Percentiles rank a stretch among this genome's conserved stretches.
Evolutionary conservation across 163 green algal genomes (phyloP).

Genomic region (Smithsoniella earleae): DNA sequence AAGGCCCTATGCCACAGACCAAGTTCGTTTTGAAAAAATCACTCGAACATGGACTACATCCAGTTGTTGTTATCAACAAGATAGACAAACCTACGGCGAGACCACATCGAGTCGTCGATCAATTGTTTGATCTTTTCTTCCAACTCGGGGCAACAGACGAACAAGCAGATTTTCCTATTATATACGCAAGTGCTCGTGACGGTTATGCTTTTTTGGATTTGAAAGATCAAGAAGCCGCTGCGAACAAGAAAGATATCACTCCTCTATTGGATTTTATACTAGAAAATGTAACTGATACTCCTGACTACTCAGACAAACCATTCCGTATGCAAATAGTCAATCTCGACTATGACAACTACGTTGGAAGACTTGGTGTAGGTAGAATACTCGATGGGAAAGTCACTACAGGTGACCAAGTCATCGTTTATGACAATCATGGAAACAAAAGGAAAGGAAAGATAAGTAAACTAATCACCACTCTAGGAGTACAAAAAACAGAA

Average conservation of each 20-base stretch:
- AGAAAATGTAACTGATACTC: conserved; percentile 50
- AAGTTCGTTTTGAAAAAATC: conserved; percentile 75
- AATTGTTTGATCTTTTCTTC: conserved; percentile 79
- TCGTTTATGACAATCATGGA: too few relatives aligned
- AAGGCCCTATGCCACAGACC: conserved; percentile 64
- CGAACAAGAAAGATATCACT: too few relatives aligned
- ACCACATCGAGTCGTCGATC: conserved; percentile 54
- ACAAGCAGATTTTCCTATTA: conserved; percentile 71
- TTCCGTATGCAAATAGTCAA: conserved; percentile 65
- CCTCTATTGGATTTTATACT: conserved; percentile 64
- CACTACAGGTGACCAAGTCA: background rate
- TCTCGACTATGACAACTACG: conserved; percentile 60
- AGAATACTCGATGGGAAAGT: background rate
- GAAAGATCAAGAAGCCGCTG: too few relatives aligned
- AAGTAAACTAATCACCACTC: too few relatives aligned
- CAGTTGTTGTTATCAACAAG: conserved; percentile 74
- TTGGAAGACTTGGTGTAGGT: conserved; percentile 53
- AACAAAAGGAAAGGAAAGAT: too few relatives aligned
- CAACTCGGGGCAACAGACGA: conserved; percentile 63
- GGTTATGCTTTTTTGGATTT: too few relatives aligned
- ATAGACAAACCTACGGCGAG: conserved; percentile 40
- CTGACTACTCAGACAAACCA: conserved; percentile 30
- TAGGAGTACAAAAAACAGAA: too few relatives aligned
- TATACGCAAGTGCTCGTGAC: conserved; percentile 64
- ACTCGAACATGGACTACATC: conserved; percentile 46